These are phyloP conservation scores for Garcia nutans DNA, from an alignment of 345 rosid genomes.

Conservation along the genomic window DNA sequence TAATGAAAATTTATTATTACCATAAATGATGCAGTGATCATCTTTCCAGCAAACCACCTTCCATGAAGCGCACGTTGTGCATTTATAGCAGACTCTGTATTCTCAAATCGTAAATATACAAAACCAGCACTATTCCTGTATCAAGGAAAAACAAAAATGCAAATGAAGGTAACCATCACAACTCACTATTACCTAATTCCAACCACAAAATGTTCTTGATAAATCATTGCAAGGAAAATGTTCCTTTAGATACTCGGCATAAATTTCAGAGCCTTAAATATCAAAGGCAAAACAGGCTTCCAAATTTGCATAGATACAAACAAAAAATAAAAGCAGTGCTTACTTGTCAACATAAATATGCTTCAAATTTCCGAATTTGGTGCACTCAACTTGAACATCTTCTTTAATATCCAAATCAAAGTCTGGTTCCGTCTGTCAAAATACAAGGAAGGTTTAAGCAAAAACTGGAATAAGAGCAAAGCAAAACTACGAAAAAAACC, in stretches of 20 bases:
- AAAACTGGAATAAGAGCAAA: neutral
- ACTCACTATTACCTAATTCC: too few relatives aligned
- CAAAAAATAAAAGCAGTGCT: conserved; percentile 14
- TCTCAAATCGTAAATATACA: conserved; percentile 78
- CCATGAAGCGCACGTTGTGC: conserved; percentile 92
- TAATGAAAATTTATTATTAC: conserved; percentile 29
- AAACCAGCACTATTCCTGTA: conserved; percentile 82
- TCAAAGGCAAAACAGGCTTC: neutral
- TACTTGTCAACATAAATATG: conserved; percentile 87
- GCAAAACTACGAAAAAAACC: neutral
- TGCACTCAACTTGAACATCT: conserved; percentile 80
- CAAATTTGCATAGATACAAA: neutral
- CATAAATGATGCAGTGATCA: conserved; percentile 93
- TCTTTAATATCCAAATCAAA: conserved; percentile 90
- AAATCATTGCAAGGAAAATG: neutral
- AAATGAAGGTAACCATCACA: too few relatives aligned
- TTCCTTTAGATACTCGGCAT: neutral
- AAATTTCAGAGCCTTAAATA: too few relatives aligned
- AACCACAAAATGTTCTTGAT: too few relatives aligned
- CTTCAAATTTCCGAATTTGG: conserved; percentile 69
- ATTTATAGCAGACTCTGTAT: conserved; percentile 51
- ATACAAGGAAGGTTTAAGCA: conserved; percentile 4
- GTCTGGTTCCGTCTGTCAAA: conserved; percentile 71
- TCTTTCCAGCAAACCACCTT: conserved; percentile 98
- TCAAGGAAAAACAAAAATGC: neutral